Conservation (phyloP, 2,329 filamentous ascomycete genomes). For the Colletotrichum tamarilloi region DNA sequence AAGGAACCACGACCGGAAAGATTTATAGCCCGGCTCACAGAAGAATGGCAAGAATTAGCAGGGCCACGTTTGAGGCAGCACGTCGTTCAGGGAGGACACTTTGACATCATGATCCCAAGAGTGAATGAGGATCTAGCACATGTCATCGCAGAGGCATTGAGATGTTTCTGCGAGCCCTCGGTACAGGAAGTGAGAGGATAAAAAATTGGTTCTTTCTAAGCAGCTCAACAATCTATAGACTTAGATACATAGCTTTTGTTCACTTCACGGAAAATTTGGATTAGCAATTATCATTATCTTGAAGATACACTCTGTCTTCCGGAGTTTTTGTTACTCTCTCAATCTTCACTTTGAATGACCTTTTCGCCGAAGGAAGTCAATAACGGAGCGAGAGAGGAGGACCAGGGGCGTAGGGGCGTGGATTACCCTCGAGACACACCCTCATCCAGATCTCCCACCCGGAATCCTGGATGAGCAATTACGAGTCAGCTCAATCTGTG, state of each 20-base stretch:
- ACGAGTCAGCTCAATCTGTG: too few species aligned
- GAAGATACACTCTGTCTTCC: neutral
- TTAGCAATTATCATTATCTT: neutral
- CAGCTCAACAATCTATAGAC: neutral
- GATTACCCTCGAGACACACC: neutral
- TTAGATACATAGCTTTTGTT: neutral
- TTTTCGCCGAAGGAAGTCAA: neutral
- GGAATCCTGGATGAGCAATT: too few species aligned
- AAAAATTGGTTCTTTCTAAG: too few species aligned
- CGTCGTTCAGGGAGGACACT: neutral
- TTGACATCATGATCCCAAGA: neutral
- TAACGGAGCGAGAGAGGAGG: neutral
- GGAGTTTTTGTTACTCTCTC: neutral
- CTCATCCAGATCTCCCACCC: too few species aligned
- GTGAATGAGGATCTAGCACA: neutral
- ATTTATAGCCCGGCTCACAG: neutral
- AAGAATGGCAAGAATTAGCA: neutral
- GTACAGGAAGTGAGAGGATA: neutral
- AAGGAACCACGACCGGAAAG: neutral
- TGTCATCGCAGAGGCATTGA: neutral
- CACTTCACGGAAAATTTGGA: neutral
- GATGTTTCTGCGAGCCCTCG: neutral
- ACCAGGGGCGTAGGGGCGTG: neutral
- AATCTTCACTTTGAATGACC: neutral
- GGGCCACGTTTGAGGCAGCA: neutral